These are phyloP conservation scores for Aspergillus vadensis DNA, from an alignment of 2,329 filamentous ascomycete species.

Conservation along the genomic window DNA sequence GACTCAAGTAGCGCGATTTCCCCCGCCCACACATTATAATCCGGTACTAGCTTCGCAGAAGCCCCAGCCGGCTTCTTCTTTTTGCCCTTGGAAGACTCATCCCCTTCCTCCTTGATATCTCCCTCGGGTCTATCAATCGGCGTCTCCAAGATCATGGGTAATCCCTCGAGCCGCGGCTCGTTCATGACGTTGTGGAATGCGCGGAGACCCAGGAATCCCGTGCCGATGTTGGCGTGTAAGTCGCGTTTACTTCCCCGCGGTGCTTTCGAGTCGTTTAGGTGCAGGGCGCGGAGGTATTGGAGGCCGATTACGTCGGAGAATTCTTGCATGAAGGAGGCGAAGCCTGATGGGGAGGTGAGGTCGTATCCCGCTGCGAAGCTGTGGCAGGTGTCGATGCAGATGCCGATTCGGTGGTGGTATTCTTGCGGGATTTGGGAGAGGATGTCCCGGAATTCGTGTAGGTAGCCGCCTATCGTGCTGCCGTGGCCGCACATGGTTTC, in stretches of 20 bases:
- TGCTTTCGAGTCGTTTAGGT: conserved; percentile 95
- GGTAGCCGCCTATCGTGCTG: conserved; percentile 81
- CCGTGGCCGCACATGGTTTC: conserved; percentile 95
- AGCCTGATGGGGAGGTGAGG: conserved; percentile 72
- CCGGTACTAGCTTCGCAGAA: conserved; percentile 58
- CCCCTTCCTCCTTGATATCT: conserved; percentile 2
- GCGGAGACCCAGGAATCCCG: conserved; percentile 84
- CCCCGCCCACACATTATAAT: conserved; percentile 81
- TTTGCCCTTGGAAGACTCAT: conserved; percentile 25
- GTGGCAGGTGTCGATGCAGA: conserved; percentile 97
- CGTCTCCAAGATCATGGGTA: conserved; percentile 96
- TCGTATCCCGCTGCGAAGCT: conserved; percentile 94
- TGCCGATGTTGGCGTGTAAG: conserved; percentile 94
- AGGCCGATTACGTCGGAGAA: conserved; percentile 79
- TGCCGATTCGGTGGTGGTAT: conserved; percentile 81
- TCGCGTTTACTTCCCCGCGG: conserved; percentile 80
- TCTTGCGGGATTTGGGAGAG: conserved; percentile 70
- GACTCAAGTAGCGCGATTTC: conserved; percentile 95
- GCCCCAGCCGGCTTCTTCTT: conserved; percentile 27
- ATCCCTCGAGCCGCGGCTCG: conserved; percentile 68
- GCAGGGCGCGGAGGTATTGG: conserved; percentile 78
- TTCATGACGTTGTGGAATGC: conserved; percentile 94
- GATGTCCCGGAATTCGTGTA: conserved; percentile 83
- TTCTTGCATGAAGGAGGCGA: conserved; percentile 69
- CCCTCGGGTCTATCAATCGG: conserved; percentile 70